Conservation (phyloP, 352 stramenopile species). For the Globisporangium ultimum region DNA sequence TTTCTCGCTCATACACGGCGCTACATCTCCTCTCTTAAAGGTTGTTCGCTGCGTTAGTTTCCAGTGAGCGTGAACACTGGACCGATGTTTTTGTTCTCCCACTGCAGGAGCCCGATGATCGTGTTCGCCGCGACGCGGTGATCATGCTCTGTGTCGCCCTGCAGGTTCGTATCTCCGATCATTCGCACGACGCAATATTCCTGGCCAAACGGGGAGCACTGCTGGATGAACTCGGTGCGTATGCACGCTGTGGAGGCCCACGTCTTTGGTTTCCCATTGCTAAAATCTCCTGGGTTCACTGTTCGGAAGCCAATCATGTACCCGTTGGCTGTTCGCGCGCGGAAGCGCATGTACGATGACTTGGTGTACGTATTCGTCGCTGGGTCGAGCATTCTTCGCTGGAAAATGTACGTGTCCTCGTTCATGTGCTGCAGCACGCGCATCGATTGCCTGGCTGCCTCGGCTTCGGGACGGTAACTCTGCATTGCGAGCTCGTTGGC, state of each 20-base stretch:
- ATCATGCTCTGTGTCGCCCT: slow-evolving; percentile 6
- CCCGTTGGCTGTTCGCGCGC: slow-evolving; percentile 34
- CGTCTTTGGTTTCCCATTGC: slow-evolving; percentile 1
- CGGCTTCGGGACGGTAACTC: slow-evolving; percentile 31
- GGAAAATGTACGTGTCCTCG: slow-evolving; percentile 53
- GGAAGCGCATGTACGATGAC: slow-evolving; percentile 45
- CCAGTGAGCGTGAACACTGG: slow-evolving; percentile 26
- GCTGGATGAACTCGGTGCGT: slow-evolving; percentile 12
- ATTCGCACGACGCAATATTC: slow-evolving; percentile 24
- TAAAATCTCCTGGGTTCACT: slow-evolving; percentile 11
- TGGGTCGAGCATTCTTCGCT: slow-evolving; percentile 29
- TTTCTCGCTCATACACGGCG: too few relatives aligned
- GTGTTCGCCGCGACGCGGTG: slow-evolving; percentile 44
- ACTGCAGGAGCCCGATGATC: slow-evolving; percentile 49
- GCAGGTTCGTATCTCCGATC: slow-evolving; percentile 9
- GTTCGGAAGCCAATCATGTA: slow-evolving; percentile 36
- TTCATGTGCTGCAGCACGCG: slow-evolving; percentile 49
- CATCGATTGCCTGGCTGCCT: slow-evolving; percentile 31
- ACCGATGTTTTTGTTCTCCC: slow-evolving; percentile 52
- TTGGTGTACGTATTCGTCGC: slow-evolving; percentile 25
- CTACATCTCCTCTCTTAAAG: too few relatives aligned
- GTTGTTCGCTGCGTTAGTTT: not conserved
- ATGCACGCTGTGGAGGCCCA: slow-evolving; percentile 8
- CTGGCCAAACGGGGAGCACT: not conserved
- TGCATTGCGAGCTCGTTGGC: slow-evolving; percentile 35